Conservation (phyloP, 768 basidiomycete genomes). For the Lentinus brumalis region DNA sequence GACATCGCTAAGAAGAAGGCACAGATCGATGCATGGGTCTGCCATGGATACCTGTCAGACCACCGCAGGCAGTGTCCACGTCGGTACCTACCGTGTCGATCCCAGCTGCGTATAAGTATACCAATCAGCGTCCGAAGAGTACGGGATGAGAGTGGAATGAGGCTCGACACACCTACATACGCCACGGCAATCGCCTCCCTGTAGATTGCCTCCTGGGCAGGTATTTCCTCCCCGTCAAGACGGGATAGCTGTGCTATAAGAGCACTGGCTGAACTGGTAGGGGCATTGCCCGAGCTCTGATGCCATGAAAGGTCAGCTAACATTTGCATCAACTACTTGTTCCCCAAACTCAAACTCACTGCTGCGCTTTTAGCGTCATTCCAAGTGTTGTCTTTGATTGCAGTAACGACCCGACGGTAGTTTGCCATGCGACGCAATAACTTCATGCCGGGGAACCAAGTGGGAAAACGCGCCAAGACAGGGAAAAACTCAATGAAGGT, state of each 20-base stretch:
- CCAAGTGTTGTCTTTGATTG: slow-evolving; percentile 62
- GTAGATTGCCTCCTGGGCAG: neutral
- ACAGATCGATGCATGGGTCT: slow-evolving; percentile 30
- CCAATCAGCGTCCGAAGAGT: neutral
- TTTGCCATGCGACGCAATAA: slow-evolving; percentile 57
- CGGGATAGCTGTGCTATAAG: neutral
- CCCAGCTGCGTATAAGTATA: neutral
- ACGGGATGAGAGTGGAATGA: neutral
- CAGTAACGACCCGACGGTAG: slow-evolving; percentile 63
- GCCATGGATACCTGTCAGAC: neutral
- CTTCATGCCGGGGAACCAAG: slow-evolving; percentile 63
- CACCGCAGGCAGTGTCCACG: neutral
- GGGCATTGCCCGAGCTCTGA: neutral
- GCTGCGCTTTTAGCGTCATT: slow-evolving; percentile 54
- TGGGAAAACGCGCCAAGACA: slow-evolving; percentile 52
- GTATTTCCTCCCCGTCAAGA: neutral
- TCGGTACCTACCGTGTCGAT: neutral
- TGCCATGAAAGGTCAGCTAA: neutral
- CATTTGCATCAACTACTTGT: too few relatives aligned
- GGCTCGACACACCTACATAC: neutral
- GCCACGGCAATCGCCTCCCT: neutral
- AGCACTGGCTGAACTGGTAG: neutral
- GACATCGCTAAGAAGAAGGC: slow-evolving; percentile 39
- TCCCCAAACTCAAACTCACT: slow-evolving; percentile 24
- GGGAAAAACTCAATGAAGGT: slow-evolving; percentile 31